A percentile compares a stretch with the other conserved stretches of the same genome.
These are phyloP conservation scores for Miscanthus lutarioriparius DNA, from an alignment of 176 grass and related monocot genomes.

Conservation along the genomic window DNA sequence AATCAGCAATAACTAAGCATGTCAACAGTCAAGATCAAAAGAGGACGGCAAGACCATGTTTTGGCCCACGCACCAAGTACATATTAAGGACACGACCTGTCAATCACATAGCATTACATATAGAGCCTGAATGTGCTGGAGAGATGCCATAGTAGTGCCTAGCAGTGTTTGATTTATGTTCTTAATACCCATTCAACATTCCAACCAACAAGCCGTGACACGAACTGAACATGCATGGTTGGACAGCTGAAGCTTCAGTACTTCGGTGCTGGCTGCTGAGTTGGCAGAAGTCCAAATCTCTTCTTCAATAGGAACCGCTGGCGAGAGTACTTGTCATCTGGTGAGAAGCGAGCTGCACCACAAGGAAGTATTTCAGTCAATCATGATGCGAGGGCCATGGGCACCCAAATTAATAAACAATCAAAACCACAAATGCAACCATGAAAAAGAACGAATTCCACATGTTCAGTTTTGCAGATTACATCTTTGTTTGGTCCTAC, in stretches of 20 bases:
- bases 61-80: background rate
- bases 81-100: background rate
- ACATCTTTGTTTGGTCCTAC: background rate
- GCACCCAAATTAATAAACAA: background rate
- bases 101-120: slow-evolving; percentile 23
- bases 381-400: background rate
- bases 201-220: background rate
- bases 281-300: slow-evolving; percentile 88
- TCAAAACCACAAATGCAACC: background rate
- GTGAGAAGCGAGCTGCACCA: slow-evolving; percentile 87
- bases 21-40: background rate
- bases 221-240: background rate
- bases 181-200: slow-evolving; percentile 24
- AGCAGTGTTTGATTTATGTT: background rate
- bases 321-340: slow-evolving; percentile 78
- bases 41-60: background rate
- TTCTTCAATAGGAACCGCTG: slow-evolving; percentile 88
- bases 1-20: background rate
- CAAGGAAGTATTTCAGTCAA: slow-evolving; percentile 4
- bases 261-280: slow-evolving; percentile 65
- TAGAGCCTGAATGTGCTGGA: background rate
- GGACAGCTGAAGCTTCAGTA: slow-evolving; percentile 45
- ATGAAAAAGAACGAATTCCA: background rate
- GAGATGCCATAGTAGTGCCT: background rate
- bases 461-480: background rate